phyloP scores from a whole-genome alignment of 306 rosid species.

The Prunus davidiana region DNA sequence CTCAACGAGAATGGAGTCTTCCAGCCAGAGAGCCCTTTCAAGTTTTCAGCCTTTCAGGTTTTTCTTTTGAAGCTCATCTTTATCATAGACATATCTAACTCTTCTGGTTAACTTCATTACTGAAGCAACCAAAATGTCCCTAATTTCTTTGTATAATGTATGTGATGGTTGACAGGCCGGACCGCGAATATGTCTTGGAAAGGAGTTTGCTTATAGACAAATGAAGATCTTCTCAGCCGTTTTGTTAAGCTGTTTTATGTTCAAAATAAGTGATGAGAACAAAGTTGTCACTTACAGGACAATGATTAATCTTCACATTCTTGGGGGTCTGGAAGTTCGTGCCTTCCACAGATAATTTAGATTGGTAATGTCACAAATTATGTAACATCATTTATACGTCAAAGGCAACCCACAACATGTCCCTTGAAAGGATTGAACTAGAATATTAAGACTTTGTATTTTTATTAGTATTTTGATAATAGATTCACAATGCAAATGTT shows the following conservation, averaged over 20 bases:
- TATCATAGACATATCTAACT: not conserved
- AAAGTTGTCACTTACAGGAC: constrained; percentile 65
- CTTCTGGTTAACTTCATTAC: not conserved
- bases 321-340: constrained; percentile 64
- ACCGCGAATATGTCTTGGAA: constrained; percentile 79
- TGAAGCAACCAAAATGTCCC: not conserved
- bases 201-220: constrained; percentile 85
- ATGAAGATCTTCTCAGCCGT: constrained; percentile 75
- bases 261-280: constrained; percentile 56
- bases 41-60: constrained; percentile 82
- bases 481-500: not conserved
- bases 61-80: not conserved
- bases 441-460: too few relatives aligned
- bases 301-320: constrained; percentile 74
- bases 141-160: not conserved
- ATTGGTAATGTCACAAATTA: not conserved
- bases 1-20: constrained; percentile 56
- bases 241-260: constrained; percentile 48
- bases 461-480: too few relatives aligned
- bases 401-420: too few relatives aligned
- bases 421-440: too few relatives aligned
- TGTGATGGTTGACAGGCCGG: constrained; percentile 57
- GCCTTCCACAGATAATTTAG: constrained; percentile 43
- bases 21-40: constrained; percentile 63
- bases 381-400: not conserved